Percentiles rank a stretch among this genome's conserved stretches.
These are phyloP conservation scores for Alloascoidea hylecoeti DNA, from an alignment of 805 yeast species.

Conservation along the genomic window DNA sequence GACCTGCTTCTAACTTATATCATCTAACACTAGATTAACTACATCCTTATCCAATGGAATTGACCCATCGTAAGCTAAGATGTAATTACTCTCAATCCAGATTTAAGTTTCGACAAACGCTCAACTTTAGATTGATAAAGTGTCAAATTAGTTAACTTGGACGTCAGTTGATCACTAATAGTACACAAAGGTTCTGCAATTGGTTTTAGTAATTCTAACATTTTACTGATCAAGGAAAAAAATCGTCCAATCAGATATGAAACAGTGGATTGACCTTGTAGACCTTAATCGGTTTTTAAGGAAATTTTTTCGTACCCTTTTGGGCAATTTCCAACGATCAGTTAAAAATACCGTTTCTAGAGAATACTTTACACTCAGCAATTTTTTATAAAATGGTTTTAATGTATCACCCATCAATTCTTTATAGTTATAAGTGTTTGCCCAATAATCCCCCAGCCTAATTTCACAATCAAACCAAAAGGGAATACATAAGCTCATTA, in stretches of 20 bases:
- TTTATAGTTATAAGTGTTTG: too few species aligned
- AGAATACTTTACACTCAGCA: slow-evolving; percentile 53
- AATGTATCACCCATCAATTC: slow-evolving; percentile 31
- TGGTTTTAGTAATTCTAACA: slow-evolving; percentile 87
- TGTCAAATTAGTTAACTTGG: slow-evolving; percentile 82
- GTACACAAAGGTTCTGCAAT: slow-evolving; percentile 90
- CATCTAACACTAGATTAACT: slow-evolving; percentile 79
- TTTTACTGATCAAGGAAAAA: slow-evolving; percentile 79
- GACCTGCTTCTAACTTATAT: too few species aligned
- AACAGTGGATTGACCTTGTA: slow-evolving; percentile 33
- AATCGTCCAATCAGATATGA: slow-evolving; percentile 79
- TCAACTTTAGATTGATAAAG: slow-evolving; percentile 90
- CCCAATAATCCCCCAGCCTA: slow-evolving; percentile 50
- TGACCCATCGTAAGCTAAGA: slow-evolving; percentile 60
- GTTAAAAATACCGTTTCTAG: slow-evolving; percentile 79
- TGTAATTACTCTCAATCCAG: slow-evolving; percentile 92
- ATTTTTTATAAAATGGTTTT: slow-evolving; percentile 43
- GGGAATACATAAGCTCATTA: slow-evolving; percentile 15
- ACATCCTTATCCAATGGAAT: slow-evolving; percentile 98
- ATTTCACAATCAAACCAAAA: slow-evolving; percentile 77
- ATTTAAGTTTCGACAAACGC: slow-evolving; percentile 71
- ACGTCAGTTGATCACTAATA: slow-evolving; percentile 81
- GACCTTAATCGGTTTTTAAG: slow-evolving; percentile 9
- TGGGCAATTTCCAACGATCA: slow-evolving; percentile 87
- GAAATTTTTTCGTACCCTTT: slow-evolving; percentile 49